Base-by-base conservation (phyloP, 208 protist species). In the Leishmania amazonensis region DNA sequence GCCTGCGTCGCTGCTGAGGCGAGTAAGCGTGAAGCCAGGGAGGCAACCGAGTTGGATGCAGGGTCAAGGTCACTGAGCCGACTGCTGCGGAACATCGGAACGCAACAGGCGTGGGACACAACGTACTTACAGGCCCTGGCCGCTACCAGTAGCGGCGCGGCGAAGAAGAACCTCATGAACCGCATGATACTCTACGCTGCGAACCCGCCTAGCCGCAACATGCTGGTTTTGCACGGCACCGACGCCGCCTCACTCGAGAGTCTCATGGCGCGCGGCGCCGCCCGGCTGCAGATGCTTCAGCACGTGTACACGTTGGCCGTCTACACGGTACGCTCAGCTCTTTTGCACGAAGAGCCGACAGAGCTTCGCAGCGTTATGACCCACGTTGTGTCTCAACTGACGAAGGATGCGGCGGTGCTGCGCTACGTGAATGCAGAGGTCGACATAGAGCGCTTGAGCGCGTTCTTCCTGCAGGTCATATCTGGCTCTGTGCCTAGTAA, bases 201-300 rank as follows among this genome's bases (percentile, higher is more conserved):
- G n/a, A 90, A 91, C 45, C 93, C 93, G n/a, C 90, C 88, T 21
- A 95, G 93, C 72, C 89, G 93, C 78, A 96, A 96, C 85, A 81
- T 81, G 19, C 83, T 96, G 40, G 45, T 94, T 5, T 49, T 96
- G 51, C 85, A 93, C 79, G 81, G 88, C 68, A 65, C 73, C 9
- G 91, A 94, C 42, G 54, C 51, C 42, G 78, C 49, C 1, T 57
- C 84, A 19, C 75, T 95, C 47, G 87, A 87, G n/a, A 80, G 84
- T 47, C 80, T 91, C 4, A 82, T 96, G 70, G 85, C 86, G 19
- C 79, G 84, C 31, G 85, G 84, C 51, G 83, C 86, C 31, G 64
- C 71, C 21, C 81, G 81, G 9, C 68, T 91, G 47, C 78, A 90
- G 72, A 57, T 75, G 7, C 84, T 86, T 38, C 40, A 80, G 38